Evolutionary conservation across 768 basidiomycete species (phyloP), one percentile per base, ranked within the genome.

Genomic region (Calvatia gigantea): DNA sequence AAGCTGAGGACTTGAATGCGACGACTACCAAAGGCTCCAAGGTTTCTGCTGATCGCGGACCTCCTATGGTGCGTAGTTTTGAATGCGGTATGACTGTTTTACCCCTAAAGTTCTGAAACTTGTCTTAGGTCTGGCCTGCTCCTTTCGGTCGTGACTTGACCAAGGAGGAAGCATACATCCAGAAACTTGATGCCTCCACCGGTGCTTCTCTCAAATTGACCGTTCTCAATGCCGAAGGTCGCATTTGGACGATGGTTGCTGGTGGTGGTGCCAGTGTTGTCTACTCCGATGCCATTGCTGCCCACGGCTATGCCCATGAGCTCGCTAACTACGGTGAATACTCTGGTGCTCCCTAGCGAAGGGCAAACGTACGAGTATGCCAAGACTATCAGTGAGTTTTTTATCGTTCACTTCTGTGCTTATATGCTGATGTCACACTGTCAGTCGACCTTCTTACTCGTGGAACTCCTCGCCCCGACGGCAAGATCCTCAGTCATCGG

Each of bases 311-410:
- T 67, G 94, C 97, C 17, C 84, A 97, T 68, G 97, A 99, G 71
- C 89, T 99, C 61, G 96, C 96, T 70, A 99, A 98, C 81, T 98
- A 98, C 67, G 97, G 97, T 64, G 97, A 98, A 76, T 98, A 99
- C 81, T 94, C 91, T 64, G 97, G 97, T 67, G 96, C 97, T 6
- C 97, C 97, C 19, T n/a, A 93, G 92, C 5, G 93, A 98, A 73
- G 94, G 92, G 38, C 97, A 99, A 75, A 99, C 96, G 0, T 98
- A 97, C 72, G 97, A 99, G 72, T 98, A 99, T 66, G 96, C 97
- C 58, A 98, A 98, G 81, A 98, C 97, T 25, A 95, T 98, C 70
- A 76, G 90, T 91, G 62, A 68, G 88, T 80, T 27, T 7, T 21
- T 23, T 50, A 2, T 7, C 31, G 3, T 5, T 42, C 14, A n/a